phyloP scores from a whole-genome alignment of 2,329 filamentous ascomycete species.

The Apiospora hydei region DNA sequence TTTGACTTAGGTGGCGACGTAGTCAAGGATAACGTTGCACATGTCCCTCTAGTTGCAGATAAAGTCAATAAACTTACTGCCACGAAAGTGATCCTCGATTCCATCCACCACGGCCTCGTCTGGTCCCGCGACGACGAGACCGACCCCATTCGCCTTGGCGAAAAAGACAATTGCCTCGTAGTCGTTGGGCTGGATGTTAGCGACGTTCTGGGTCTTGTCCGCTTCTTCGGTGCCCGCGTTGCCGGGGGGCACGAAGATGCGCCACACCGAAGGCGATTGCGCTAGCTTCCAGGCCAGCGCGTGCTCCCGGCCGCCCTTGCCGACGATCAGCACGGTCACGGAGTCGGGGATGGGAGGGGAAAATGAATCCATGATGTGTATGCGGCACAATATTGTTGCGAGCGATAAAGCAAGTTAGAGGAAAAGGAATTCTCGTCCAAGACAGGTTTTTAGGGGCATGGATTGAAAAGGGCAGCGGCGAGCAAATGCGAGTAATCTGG shows the following conservation, averaged over 20 bases:
- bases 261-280: conserved; percentile 67
- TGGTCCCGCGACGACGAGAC: background rate
- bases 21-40: background rate
- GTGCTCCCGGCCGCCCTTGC: conserved; percentile 79
- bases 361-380: no score
- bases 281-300: conserved; percentile 78
- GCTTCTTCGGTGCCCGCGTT: conserved; percentile 63
- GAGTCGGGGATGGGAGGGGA: no score
- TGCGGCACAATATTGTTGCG: no score
- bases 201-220: background rate
- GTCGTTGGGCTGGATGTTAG: background rate
- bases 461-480: no score
- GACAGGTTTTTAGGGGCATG: no score
- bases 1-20: background rate
- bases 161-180: conserved; percentile 70
- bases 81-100: background rate
- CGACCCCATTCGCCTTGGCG: conserved; percentile 47
- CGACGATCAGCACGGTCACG: conserved; percentile 67
- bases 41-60: no score
- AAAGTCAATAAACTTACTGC: background rate
- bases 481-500: no score
- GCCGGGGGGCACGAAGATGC: conserved; percentile 63
- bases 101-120: background rate
- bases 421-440: no score
- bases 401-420: no score